Conservation (phyloP, 129 eudicot genomes). For the Helianthus tuberosus region DNA sequence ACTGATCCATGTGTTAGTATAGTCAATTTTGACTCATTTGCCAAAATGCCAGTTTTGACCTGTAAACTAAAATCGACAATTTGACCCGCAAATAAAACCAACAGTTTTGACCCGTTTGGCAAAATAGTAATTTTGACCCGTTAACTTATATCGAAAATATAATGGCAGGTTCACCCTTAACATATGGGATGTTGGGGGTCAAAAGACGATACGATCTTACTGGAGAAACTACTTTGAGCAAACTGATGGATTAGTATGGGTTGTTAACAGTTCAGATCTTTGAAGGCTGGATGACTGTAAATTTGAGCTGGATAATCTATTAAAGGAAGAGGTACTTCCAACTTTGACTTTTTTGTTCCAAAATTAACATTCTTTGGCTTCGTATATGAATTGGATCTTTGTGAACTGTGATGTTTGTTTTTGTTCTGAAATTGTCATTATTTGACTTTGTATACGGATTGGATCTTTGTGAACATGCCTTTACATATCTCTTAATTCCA, state of each 20-base stretch:
- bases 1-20: too few species aligned
- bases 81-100: too few species aligned
- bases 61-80: too few species aligned
- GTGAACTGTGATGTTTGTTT: too few species aligned
- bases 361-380: conserved; percentile 9
- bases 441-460: neutral
- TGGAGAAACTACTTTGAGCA: conserved; percentile 99
- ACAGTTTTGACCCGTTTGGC: too few species aligned
- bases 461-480: conserved; percentile 4
- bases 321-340: conserved; percentile 89
- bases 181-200: conserved; percentile 99
- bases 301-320: conserved; percentile 81
- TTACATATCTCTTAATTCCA: neutral
- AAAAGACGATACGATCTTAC: conserved; percentile 86
- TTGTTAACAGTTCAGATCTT: conserved; percentile 97
- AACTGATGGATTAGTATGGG: conserved; percentile 97
- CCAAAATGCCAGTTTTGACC: too few species aligned
- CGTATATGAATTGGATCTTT: neutral
- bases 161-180: conserved; percentile 78
- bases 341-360: conserved; percentile 14
- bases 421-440: too few species aligned
- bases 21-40: too few species aligned
- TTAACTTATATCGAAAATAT: too few species aligned
- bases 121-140: too few species aligned
- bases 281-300: conserved; percentile 86